These are phyloP conservation scores for Xylaria sp. DNA, from an alignment of 2,329 filamentous ascomycete genomes.

Conservation along the genomic window DNA sequence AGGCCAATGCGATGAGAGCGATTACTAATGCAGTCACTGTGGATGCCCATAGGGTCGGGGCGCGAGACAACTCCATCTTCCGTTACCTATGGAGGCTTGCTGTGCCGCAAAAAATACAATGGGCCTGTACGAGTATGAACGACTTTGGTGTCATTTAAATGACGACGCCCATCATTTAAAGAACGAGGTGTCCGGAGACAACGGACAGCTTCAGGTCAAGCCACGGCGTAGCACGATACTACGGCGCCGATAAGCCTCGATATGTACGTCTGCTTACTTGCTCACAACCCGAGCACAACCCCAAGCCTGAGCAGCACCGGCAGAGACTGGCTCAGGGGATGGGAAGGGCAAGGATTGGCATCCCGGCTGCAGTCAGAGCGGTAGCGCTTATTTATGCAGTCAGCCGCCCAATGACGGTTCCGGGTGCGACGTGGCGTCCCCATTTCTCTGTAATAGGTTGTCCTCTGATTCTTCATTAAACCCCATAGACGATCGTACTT, in stretches of 20 bases:
- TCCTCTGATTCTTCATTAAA: too few relatives aligned
- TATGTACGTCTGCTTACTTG: neutral
- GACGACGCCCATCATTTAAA: neutral
- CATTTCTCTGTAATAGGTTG: neutral
- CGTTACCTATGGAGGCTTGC: neutral
- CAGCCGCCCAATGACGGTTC: slow-evolving; percentile 1
- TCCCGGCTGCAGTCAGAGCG: slow-evolving; percentile 12
- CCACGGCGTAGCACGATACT: too few relatives aligned
- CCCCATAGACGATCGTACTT: too few relatives aligned
- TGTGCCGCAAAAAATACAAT: neutral
- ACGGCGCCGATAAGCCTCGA: neutral
- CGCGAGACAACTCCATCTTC: slow-evolving; percentile 19
- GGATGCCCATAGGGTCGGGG: slow-evolving; percentile 21
- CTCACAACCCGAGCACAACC: neutral
- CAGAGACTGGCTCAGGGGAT: too few relatives aligned
- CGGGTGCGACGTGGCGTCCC: slow-evolving; percentile 16
- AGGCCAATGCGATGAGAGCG: slow-evolving; percentile 17
- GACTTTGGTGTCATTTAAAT: neutral
- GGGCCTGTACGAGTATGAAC: neutral
- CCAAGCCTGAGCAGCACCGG: slow-evolving; percentile 2
- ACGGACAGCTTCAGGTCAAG: neutral
- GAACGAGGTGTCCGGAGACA: neutral
- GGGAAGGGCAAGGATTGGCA: slow-evolving; percentile 5
- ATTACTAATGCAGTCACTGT: slow-evolving; percentile 13
- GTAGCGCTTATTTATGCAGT: neutral